Evolutionary conservation across 2,329 filamentous ascomycete species (phyloP), one percentile per base, ranked within the genome.

Genomic region (Chaetomium sp.): DNA sequence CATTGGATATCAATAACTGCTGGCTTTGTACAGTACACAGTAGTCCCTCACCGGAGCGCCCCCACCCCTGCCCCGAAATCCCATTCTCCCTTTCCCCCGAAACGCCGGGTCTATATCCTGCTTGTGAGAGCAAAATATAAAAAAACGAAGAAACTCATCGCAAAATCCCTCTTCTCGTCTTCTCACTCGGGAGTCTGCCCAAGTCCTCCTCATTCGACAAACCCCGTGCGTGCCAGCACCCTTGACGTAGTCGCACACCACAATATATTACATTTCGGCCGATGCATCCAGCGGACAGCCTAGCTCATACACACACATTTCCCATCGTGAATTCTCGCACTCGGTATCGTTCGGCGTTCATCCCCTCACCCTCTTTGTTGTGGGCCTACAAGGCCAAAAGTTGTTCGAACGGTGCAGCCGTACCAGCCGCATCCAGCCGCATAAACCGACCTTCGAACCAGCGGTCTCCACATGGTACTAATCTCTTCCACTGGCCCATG

Each of bases 101-200:
- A 32, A 54, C 48, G 47, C 55, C 55, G 11, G 47, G 48, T 54
- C 55, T 54, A 50, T 61, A 58, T 59, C 56, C 54, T 59, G 56
- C 52, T 54, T 40, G 27, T 40, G 36, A 34, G n/a, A 43, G 27
- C 47, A 47, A 49, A 14, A 32, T 50, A 32, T 50, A 38, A 56
- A 55, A 14, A 32, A 51, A 32, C 48, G 38, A 56, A 55, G 7
- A n/a, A 19, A 43, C 48, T 43, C 33, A 42, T 27, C 10, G 50
- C 36, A 44, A 50, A 34, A 37, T 51, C 37, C 12, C 37, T 4
- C 37, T 38, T 38, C 37, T 12, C 36, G 42, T 42, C 42, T 36
- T 3, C 19, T 27, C 19, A 27, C 19, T 27, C 19, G 19, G 19
- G 19, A 14, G 27, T 12, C 36, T n/a, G 4, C 38, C 32, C 50